Base-by-base conservation (phyloP, 2,329 filamentous ascomycete genomes). In the Pseudocercospora ulei region DNA sequence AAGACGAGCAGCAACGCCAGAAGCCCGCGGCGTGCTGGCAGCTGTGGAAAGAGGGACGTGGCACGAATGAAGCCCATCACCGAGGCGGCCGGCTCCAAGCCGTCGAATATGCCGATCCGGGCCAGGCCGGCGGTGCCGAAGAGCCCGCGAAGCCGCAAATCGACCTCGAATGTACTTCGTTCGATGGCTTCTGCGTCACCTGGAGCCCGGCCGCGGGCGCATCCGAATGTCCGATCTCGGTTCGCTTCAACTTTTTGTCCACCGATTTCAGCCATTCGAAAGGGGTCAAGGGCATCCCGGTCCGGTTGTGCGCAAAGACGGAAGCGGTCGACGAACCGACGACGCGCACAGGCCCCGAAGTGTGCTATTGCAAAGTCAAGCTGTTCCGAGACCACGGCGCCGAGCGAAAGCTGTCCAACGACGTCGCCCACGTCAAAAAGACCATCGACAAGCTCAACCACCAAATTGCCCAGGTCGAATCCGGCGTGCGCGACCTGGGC, bases 231-330 rank as follows among this genome's bases (percentile, higher is more conserved):
- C 82, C 78, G 33, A 76, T 98, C 39, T 82, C 86, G 5, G 84
- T 96, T 7, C 82, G 90, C 29, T 98, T 96, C 70, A 98, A 98
- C 65, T 98, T 98, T 58, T 70, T 98, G 0, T 98, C 90, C 0
- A 98, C 90, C 5, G 90, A 98, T 59, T 98, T 96, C 59, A 96
- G 88, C 61, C 90, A 96, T 58, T 96, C 90, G 6, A 98, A 98
- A 58, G 90, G 90, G 29, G 90, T 98, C 33, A 98, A 96, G 63
- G 90, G 90, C 22, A 95, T 96, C 49, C 88, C 90, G 0, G 87
- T 98, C 3, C 72, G 90, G 39, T 72, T 96, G 0, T 96, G 88
- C 61, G 78, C 87, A 8, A 96, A 96, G 63, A 96, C 90, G 0
- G 80, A 82, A 48, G 63, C 78, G 7, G 43, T 88, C n/a, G 50